Evolutionary conservation across 345 rosid genomes (phyloP), one percentile per base, ranked within the genome.

Genomic region (Eutrema japonicum): DNA sequence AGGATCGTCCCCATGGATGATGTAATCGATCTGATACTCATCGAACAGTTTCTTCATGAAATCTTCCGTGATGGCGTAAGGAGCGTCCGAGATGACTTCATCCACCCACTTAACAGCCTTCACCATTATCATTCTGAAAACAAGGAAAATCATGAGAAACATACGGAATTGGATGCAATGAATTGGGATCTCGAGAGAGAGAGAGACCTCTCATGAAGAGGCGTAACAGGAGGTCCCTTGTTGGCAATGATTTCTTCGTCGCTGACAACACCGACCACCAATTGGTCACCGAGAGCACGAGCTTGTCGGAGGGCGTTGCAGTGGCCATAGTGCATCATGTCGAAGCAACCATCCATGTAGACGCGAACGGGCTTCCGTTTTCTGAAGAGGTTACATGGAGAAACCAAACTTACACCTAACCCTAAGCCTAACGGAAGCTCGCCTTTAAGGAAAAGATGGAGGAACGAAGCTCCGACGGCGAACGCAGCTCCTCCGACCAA

Each of bases 301-400:
- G 98, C 98, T 74, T 93, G 97, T 40, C 97, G 80, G 76, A 93
- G 64, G 2, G 97, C 98, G 74, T 93, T 91, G 67, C 93, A 92
- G 71, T 93, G 98, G 8, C 98, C 98, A 53, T 87, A 91, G 86
- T 93, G 98, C 98, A 93, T 93, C 75, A 93, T 89, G 79, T 93
- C 97, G 80, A 93, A 93, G 82, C 98, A 91, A 58, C 98, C 98
- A 65, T 93, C 98, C 98, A 93, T 93, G 88, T 89, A 93, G 57
- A 93, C 98, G 12, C 98, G 91, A 14, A 89, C 72, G 0, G 77
- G 84, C 83, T 80, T 91, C 79, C 80, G 87, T 53, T 83, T 83
- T 65, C 79, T 79, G 16, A 70, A 74, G 41, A 65, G 72, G 41
- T 75, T 65, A 84, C 83, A 66, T 36, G 72, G 81, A 5, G 73